Base-by-base conservation (phyloP, 306 rosid genomes). In the Gastrolobium villosum region DNA sequence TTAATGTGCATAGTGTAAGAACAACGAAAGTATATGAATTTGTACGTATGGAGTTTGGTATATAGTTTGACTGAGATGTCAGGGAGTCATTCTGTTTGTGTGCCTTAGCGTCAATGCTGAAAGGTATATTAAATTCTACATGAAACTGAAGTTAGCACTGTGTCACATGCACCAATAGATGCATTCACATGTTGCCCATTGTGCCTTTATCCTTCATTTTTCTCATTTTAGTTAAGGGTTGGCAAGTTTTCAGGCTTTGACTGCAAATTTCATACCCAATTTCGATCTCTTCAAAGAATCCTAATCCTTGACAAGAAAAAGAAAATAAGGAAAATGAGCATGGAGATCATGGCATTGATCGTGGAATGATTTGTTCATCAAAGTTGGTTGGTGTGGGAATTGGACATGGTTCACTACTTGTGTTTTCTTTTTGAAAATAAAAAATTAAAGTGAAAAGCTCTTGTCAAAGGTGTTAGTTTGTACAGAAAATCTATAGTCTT, bases 181-280 rank as follows among this genome's bases (percentile, higher is more conserved):
- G 61, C 77, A 69, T 54, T 83, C 86, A 80, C 90, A 84, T 88
- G 88, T 50, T 69, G 11, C 36, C 81, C 77, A 39, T 53, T 40
- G 67, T 74, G 62, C 31, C 56, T 49, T 15, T 86, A 26, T 50
- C 20, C n/a, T 40, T 52, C n/a, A 37, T 11, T 75, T 57, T 35
- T 70, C 67, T 65, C 40, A 50, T 53, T 85, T 79, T 62, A 28
- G 72, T 70, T 70, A 71, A 64, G 66, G 65, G 50, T 86, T 80
- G 79, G 79, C 76, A 43, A n/a, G 15, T 43, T 53, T 79, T 46
- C 26, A 32, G 9, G 5, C 34, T 78, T 78, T 79, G 82, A 82
- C 84, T 64, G 7, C 50, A n/a, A n/a, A 2, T 78, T 79, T 60
- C 52, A 44, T 20, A 31, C 75, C 70, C 8, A 52, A 52, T 44